Conservation (phyloP, 495 filamentous ascomycete genomes). For the Neurospora cerealis region DNA sequence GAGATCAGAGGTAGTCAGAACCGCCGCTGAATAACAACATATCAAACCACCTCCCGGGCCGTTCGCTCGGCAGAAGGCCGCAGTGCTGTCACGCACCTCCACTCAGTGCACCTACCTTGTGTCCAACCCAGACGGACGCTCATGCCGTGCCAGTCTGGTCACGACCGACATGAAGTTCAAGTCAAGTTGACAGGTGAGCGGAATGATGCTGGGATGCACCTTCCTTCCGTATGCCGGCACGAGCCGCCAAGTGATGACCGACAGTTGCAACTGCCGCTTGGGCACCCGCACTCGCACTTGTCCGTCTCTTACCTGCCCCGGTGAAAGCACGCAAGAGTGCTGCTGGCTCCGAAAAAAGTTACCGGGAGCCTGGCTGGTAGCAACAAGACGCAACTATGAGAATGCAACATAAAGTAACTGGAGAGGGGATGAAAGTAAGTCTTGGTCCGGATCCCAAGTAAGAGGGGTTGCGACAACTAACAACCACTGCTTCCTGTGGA, state of each 20-base stretch:
- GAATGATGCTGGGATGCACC: neutral
- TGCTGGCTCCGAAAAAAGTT: too few species aligned
- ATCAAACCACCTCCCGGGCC: neutral
- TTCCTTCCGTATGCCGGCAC: neutral
- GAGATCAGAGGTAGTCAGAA: neutral
- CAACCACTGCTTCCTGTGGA: too few species aligned
- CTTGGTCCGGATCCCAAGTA: too few species aligned
- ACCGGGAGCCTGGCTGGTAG: too few species aligned
- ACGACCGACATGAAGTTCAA: neutral
- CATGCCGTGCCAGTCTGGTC: neutral
- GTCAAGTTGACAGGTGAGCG: neutral
- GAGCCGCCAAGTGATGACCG: neutral
- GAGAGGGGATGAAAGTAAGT: too few species aligned
- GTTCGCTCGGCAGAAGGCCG: neutral
- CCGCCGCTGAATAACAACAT: fast-evolving
- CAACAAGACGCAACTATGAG: too few species aligned
- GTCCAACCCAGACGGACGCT: neutral
- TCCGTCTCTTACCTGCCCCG: too few species aligned
- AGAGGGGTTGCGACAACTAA: too few species aligned
- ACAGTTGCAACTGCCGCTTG: neutral
- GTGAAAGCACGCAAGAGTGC: too few species aligned
- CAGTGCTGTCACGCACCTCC: too few species aligned
- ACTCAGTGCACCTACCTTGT: too few species aligned
- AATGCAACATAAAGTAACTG: too few species aligned
- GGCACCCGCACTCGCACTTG: neutral